phyloP scores from a whole-genome alignment of 176 grass and related monocot genomes.

The Aegilops bicornis region DNA sequence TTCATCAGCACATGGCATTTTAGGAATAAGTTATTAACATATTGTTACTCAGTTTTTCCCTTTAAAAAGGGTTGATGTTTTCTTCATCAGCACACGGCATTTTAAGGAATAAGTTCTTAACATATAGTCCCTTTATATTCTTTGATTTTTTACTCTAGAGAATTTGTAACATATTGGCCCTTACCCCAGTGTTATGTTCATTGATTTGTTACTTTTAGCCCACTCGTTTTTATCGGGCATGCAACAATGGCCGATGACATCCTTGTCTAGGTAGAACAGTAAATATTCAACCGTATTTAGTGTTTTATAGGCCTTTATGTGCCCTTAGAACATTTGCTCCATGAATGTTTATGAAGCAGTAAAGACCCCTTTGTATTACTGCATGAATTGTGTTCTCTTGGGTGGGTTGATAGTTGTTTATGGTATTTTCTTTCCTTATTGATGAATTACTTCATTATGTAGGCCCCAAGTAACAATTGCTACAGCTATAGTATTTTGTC shows the following conservation, averaged over 20 bases:
- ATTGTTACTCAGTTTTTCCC: not conserved
- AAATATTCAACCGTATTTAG: not conserved
- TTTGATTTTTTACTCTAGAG: not conserved
- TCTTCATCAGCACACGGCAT: not conserved
- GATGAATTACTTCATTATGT: constrained; percentile 18
- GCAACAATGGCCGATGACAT: not conserved
- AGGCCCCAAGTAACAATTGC: constrained; percentile 89
- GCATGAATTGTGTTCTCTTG: constrained; percentile 2
- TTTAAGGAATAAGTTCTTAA: not conserved
- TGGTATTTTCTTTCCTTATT: not conserved
- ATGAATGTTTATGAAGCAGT: not conserved
- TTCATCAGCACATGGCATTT: not conserved
- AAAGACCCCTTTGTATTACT: not conserved
- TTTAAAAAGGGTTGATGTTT: not conserved
- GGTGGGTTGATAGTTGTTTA: constrained; percentile 6
- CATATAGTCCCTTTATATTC: not conserved
- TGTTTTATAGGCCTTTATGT: not conserved
- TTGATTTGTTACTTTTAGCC: constrained; percentile 10
- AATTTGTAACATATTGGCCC: not conserved
- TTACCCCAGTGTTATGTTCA: not conserved
- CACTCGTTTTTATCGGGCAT: not conserved
- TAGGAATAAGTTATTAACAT: not conserved
- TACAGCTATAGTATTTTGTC: constrained; percentile 87
- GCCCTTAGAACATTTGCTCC: not conserved
- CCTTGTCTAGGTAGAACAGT: constrained; percentile 3